Percentiles rank a stretch among this genome's conserved stretches.
Conservation (phyloP, 2,329 filamentous ascomycete genomes). For the Aureobasidium musti region DNA sequence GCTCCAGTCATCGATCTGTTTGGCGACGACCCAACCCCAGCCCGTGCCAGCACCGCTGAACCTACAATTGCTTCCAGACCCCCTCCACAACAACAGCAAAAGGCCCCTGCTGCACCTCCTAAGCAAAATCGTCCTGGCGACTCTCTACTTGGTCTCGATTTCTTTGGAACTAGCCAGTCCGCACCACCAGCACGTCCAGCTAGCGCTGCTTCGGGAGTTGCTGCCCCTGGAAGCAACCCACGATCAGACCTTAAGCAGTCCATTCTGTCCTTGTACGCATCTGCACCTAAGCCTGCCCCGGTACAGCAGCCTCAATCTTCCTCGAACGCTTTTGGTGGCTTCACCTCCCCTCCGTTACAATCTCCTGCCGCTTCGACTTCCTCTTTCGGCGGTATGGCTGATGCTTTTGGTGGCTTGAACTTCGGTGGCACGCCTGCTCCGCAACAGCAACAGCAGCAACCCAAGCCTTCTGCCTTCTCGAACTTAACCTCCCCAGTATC, state of each 20-base stretch:
- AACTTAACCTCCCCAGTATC: slow-evolving; percentile 57
- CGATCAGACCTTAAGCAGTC: slow-evolving; percentile 95
- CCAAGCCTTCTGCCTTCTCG: slow-evolving; percentile 66
- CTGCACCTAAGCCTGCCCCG: slow-evolving; percentile 74
- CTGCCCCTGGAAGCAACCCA: slow-evolving; percentile 63
- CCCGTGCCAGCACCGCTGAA: slow-evolving; percentile 74
- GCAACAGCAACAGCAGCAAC: slow-evolving; percentile 42
- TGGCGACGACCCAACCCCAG: slow-evolving; percentile 65
- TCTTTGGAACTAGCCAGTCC: slow-evolving; percentile 72
- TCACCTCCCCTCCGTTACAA: slow-evolving; percentile 59
- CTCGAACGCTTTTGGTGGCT: slow-evolving; percentile 62
- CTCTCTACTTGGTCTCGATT: slow-evolving; percentile 88
- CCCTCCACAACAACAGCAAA: slow-evolving; percentile 37
- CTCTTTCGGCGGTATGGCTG: slow-evolving; percentile 67
- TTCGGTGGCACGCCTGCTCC: slow-evolving; percentile 52
- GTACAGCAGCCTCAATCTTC: slow-evolving; percentile 48
- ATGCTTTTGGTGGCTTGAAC: slow-evolving; percentile 73
- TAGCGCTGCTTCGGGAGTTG: slow-evolving; percentile 69
- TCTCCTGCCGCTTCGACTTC: slow-evolving; percentile 49
- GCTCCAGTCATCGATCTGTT: slow-evolving; percentile 71
- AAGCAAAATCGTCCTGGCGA: slow-evolving; percentile 72
- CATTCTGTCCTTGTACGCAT: slow-evolving; percentile 91
- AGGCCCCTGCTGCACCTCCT: slow-evolving; percentile 43
- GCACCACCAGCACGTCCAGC: slow-evolving; percentile 74
- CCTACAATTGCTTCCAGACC: slow-evolving; percentile 69